Conservation (phyloP, 2,329 filamentous ascomycete genomes). For the Verticillium tricorpus region DNA sequence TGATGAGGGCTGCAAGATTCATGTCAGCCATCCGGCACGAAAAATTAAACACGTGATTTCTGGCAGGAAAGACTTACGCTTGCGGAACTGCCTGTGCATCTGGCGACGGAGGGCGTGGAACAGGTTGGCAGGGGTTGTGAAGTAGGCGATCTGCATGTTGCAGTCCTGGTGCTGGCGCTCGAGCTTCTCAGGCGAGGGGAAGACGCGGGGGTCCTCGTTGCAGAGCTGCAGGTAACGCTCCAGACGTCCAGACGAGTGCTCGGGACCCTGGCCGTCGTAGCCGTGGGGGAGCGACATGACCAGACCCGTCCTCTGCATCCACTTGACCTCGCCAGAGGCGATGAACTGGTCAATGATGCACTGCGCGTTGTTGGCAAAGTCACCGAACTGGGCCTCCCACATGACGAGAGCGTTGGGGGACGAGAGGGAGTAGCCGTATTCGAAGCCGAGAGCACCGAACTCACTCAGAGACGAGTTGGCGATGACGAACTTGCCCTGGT, state of each 20-base stretch:
- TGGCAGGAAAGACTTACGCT: slow-evolving; percentile 62
- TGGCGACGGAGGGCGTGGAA: slow-evolving; percentile 96
- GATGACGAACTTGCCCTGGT: slow-evolving; percentile 94
- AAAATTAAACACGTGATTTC: slow-evolving; percentile 1
- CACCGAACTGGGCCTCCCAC: slow-evolving; percentile 99
- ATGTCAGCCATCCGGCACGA: slow-evolving; percentile 16
- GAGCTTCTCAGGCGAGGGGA: slow-evolving; percentile 82
- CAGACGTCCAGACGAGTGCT: slow-evolving; percentile 96
- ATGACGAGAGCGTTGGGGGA: slow-evolving; percentile 96
- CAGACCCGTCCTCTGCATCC: slow-evolving; percentile 95
- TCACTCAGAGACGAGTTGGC: slow-evolving; percentile 85
- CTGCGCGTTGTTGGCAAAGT: slow-evolving; percentile 99
- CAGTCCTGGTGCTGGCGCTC: slow-evolving; percentile 98
- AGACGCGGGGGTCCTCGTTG: slow-evolving; percentile 94
- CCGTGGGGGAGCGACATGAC: slow-evolving; percentile 96
- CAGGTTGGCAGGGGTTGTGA: slow-evolving; percentile 92
- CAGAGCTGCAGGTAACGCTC: slow-evolving; percentile 96
- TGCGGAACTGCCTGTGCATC: slow-evolving; percentile 99
- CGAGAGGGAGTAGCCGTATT: slow-evolving; percentile 96
- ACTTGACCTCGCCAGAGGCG: slow-evolving; percentile 95
- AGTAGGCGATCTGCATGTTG: slow-evolving; percentile 98
- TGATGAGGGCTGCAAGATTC: slow-evolving; percentile 66
- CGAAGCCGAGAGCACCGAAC: slow-evolving; percentile 79
- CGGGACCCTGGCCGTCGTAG: slow-evolving; percentile 96
- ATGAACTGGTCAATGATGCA: slow-evolving; percentile 99